phyloP scores from a whole-genome alignment of 2,329 filamentous ascomycete genomes.

The Aureobasidium lini region DNA sequence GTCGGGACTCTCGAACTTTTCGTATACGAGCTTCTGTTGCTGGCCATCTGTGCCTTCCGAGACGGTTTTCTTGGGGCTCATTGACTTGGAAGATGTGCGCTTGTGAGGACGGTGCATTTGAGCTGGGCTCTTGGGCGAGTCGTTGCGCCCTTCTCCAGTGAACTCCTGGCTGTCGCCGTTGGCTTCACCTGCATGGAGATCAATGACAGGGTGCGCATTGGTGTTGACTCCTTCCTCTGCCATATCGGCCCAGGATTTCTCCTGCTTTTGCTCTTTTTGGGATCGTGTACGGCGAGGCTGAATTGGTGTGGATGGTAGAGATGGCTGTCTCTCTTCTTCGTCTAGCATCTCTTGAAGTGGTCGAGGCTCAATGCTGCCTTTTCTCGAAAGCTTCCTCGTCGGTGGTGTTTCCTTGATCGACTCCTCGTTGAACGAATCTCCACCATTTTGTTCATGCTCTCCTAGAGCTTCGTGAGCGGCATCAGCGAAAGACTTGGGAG shows the following conservation, averaged over 20 bases:
- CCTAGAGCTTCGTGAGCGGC: constrained; percentile 28
- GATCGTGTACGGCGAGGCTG: constrained; percentile 3
- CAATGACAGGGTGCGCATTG: constrained; percentile 8
- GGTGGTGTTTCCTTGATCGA: constrained; percentile 31
- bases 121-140: constrained; percentile 24
- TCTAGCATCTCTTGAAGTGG: constrained; percentile 29
- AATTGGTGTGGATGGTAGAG: constrained; percentile 18
- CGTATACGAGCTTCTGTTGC: constrained; percentile 30
- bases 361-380: constrained; percentile 24
- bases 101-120: constrained; percentile 21
- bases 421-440: constrained; percentile 21
- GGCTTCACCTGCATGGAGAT: neutral
- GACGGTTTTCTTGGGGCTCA: constrained; percentile 13
- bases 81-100: constrained; percentile 19
- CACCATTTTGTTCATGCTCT: constrained; percentile 19
- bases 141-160: constrained; percentile 19
- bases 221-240: constrained; percentile 14
- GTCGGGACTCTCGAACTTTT: constrained; percentile 37
- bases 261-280: constrained; percentile 2
- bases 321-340: constrained; percentile 20
- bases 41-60: constrained; percentile 15
- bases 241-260: constrained; percentile 34
- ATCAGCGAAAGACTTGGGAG: constrained; percentile 38
- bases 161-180: constrained; percentile 18
- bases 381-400: constrained; percentile 16